Base-by-base conservation (phyloP, 1,284 basidiomycete genomes). In the Ustilago cynodontis region DNA sequence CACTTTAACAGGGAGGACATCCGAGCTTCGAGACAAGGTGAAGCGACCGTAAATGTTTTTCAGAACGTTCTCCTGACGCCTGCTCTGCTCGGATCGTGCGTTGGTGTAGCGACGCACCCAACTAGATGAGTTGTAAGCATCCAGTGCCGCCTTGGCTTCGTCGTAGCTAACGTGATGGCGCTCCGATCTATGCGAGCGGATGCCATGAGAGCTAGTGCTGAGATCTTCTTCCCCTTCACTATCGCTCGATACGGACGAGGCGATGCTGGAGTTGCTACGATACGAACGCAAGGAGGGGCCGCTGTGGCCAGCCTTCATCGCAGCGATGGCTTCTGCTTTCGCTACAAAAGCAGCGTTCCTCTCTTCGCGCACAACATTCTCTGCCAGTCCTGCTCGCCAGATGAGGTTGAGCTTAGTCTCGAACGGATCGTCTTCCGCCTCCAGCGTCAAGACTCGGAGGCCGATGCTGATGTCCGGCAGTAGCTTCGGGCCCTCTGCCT, bases 401-500 rank as follows among this genome's bases (percentile, higher is more conserved):
- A 94, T 93, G 14, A 93, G 88, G 55, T 91, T 93, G 35, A 98
- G 86, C 71, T 89, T 90, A 26, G 91, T 90, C 86, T 99, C 96
- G 63, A 98, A 90, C 0, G 92, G 90, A 82, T 96, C 93, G 84
- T 99, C 96, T 26, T 91, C 90, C n/a, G 91, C 92, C 86, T 98
- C 95, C 6, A 94, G 16, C 14, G 85, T 79, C 26, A 90, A 88
- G 45, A 95, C 87, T 35, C 87, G 88, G 59, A 98, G 84, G 3
- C 87, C 87, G 47, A 97, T 82, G 51, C 88, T 88, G 0, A 88
- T 84, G 51, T 84, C 71, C 1, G 94, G 94, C 18, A 86, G 65
- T 39, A 69, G 69, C 72, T 86, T 86, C 7, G 83, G 81, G n/a
- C 63, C 81, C 60, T 86, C 83, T 6, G 64, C 70, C 16, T 69